Evolutionary conservation across 345 rosid species (phyloP), one percentile per base, ranked within the genome.

Genomic region (Syzygium oleosum): DNA sequence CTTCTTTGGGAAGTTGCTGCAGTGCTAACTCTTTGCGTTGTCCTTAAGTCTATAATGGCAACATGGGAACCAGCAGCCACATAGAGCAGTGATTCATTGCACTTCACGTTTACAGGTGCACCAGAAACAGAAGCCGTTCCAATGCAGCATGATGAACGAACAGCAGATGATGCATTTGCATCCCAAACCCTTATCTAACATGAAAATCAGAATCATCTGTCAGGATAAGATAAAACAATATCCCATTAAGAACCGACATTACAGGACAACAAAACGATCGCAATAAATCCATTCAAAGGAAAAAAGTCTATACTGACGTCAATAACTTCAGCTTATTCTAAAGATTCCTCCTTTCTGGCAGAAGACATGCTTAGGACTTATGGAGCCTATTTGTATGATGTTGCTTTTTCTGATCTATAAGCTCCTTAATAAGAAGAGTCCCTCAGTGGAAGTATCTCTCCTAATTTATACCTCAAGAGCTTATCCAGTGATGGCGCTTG

Each of bases 171-270:
- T 46, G 91, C 87, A 34, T 89, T 89, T 21, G 92, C 89, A 92
- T 95, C 96, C 98, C 98, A 95, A 84, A 95, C 93, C 90, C 93
- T 93, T 80, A 93, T 95, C 98, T 94, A 78, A 84, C 13, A 85
- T 41, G 78, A 89, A 84, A 12, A 19, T 34, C 27, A 84, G 34
- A n/a, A 73, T 34, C 80, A 73, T 73, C 25, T 73, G 38, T 73
- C 49, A 73, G 80, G 80, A 34, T 73, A 73, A 73, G 46, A 34
- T 16, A 68, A 19, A 19, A 73, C 46, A 73, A 41, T 73, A 34
- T 34, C 80, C 80, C 80, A 73, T 43, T 43, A 59, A 3, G 65
- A 59, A 59, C 65, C 65, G 27, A 59, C 65, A 27, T 59, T 2
- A 2, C 31, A 25, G 16, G 31, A 59, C 29, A 59, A 59, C 65